phyloP scores from a whole-genome alignment of 2,329 filamentous ascomycete genomes.

The Byssoonygena ceratinophila region DNA sequence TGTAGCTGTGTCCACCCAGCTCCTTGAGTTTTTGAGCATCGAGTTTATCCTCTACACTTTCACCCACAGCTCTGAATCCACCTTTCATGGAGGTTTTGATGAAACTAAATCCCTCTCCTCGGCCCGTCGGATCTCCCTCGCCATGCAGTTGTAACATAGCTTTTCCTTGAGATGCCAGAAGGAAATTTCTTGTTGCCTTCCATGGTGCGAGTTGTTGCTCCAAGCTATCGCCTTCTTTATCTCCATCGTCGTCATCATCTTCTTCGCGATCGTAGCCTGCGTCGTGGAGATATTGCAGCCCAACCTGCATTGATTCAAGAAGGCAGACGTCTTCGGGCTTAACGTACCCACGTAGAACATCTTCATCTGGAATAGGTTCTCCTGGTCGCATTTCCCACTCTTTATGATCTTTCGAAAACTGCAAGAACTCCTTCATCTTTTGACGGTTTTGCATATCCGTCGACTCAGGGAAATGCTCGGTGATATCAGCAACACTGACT shows the following conservation, averaged over 20 bases:
- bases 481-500: conserved; percentile 72
- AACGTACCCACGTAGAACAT: conserved; percentile 73
- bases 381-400: conserved; percentile 70
- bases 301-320: conserved; percentile 93
- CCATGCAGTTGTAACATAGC: conserved; percentile 94
- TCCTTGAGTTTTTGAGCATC: conserved; percentile 62
- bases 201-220: conserved; percentile 88
- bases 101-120: conserved; percentile 90
- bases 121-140: conserved; percentile 85
- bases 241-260: conserved; percentile 55
- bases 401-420: conserved; percentile 77
- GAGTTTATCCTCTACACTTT: conserved; percentile 77
- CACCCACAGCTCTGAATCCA: conserved; percentile 81
- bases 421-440: conserved; percentile 92
- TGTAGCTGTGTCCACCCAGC: conserved; percentile 84
- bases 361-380: conserved; percentile 68
- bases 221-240: conserved; percentile 62
- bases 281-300: conserved; percentile 79
- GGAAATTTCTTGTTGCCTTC: conserved; percentile 93
- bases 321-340: conserved; percentile 92
- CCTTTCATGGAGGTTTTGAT: conserved; percentile 99
- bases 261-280: conserved; percentile 67
- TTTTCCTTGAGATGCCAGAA: conserved; percentile 85
- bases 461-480: conserved; percentile 81
- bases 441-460: conserved; percentile 92